Evolutionary conservation across 2,329 filamentous ascomycete genomes (phyloP).

Genomic region (Fusarium sp.): DNA sequence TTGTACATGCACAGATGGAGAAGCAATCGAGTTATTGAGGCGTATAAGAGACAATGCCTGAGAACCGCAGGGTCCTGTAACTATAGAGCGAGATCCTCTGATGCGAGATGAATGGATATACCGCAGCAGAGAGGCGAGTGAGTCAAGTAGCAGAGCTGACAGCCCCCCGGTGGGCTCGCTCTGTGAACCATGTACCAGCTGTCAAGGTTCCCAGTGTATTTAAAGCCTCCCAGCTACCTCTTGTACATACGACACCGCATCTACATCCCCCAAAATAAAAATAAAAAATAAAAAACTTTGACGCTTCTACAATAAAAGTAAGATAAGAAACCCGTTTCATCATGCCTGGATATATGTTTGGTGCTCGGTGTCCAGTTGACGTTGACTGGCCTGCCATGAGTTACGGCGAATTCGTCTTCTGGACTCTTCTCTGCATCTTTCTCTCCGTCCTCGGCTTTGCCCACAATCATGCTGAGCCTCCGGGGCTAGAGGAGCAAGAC

Average conservation of each 20-base stretch:
- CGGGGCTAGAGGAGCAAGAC: no score
- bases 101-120: background rate
- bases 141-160: background rate
- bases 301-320: background rate
- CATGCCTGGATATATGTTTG: background rate
- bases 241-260: background rate
- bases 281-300: background rate
- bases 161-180: no score
- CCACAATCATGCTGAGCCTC: no score
- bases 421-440: background rate
- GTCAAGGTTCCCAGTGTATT: background rate
- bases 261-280: no score
- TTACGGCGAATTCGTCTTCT: background rate
- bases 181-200: no score
- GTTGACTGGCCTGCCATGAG: background rate
- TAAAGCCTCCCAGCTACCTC: background rate
- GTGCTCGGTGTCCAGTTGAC: background rate
- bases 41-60: background rate
- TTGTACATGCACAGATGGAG: background rate
- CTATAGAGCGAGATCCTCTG: background rate
- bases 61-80: background rate
- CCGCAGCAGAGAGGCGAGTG: conserved; percentile 9
- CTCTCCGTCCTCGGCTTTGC: background rate
- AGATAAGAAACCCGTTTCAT: background rate
- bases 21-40: no score